Evolutionary conservation across 1,139 yeast species (phyloP), one percentile per base, ranked within the genome.

Genomic region (Hyphopichia fennica): DNA sequence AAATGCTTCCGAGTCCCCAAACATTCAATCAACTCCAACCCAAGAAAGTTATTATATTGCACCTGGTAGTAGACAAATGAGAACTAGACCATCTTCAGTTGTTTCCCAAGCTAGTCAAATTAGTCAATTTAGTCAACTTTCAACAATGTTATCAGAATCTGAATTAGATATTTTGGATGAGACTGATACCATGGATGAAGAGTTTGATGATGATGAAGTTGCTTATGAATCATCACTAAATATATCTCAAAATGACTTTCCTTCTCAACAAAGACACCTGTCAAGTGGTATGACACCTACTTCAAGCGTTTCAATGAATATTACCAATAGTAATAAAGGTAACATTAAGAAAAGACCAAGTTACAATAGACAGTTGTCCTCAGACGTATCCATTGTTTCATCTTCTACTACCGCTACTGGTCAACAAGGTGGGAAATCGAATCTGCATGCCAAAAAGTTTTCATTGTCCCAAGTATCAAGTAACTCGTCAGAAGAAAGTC

Each of bases 11-110:
- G 45, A 37, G 17, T 43, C 46, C 3, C 44, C 45, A 17, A 33
- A 41, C 19, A 34, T 35, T 30, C 39, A 38, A 20, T 29, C 37
- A 3, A 23, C 41, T 10, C 41, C 44, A 16, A 38, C 17, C 9
- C 41, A 35, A 35, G 41, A 38, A 25, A 33, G 37, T 16, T 38
- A 17, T 30, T 38, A 32, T 20, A 17, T 38, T 4, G 3, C 41
- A 10, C n/a, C 36, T 2, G 37, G 37, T n/a, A 15, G 14, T 15
- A 33, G 34, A 32, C 42, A 31, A 32, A 28, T 32, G 31, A 62
- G 73, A 41, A 66, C 74, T 4, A 65, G 93, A 41, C 90, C 91
- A 2, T 70, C 81, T 4, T 84, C 91, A 0, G 77, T 83, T 63
- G 64, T 84, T 2, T 84, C 91, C 0, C 87, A 82, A 51, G 67